These are phyloP conservation scores for Pinus taeda DNA, from an alignment of 75 land plant species.

Conservation along the genomic window DNA sequence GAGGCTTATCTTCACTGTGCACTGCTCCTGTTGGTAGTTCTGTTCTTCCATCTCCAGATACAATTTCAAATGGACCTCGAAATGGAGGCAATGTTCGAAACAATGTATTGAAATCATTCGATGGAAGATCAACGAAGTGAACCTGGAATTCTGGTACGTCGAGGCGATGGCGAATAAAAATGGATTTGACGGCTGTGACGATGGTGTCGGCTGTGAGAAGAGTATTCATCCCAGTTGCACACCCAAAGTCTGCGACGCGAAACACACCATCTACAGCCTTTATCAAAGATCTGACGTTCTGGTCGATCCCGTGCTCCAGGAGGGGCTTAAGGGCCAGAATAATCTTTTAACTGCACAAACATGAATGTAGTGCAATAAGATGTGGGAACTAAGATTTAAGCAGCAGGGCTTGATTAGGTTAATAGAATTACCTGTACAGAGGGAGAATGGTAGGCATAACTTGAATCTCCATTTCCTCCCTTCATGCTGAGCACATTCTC, in stretches of 20 bases:
- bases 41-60: background rate
- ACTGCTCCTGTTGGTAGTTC: background rate
- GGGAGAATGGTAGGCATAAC: too few relatives aligned
- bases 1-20: too few relatives aligned
- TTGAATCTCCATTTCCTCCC: too few relatives aligned
- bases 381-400: background rate
- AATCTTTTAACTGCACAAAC: conserved; percentile 1
- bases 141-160: background rate
- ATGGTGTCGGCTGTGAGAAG: background rate
- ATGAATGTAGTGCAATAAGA: too few relatives aligned
- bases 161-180: background rate
- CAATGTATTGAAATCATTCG: too few relatives aligned
- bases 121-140: background rate
- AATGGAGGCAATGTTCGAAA: background rate
- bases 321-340: background rate
- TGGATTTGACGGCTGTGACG: background rate
- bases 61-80: too few relatives aligned
- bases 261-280: background rate
- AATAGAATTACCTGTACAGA: too few relatives aligned
- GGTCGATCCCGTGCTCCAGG: conserved; percentile 1
- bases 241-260: conserved; percentile 25
- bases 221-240: background rate
- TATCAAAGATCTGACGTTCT: conserved; percentile 6
- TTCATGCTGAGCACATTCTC: too few relatives aligned
- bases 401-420: too few relatives aligned